A percentile compares a stretch with the other conserved stretches of the same genome.
Evolutionary conservation across 257 asterid genomes (phyloP).

Genomic region (Haberlea rhodopensis): DNA sequence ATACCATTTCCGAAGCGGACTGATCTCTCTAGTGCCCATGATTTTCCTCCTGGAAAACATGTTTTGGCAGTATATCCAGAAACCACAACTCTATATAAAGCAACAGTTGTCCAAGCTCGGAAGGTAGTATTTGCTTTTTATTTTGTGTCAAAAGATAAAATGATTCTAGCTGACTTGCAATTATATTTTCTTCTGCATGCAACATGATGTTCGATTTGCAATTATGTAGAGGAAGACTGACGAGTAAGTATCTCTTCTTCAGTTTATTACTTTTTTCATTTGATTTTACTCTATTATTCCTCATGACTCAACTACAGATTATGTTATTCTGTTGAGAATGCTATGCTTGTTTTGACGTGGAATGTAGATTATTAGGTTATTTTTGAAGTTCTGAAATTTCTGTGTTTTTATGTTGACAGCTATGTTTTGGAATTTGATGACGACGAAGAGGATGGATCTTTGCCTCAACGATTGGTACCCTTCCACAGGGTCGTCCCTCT

Average conservation of each 20-base stretch:
- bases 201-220: conserved; percentile 28
- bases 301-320: neutral
- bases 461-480: conserved; percentile 79
- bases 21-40: conserved; percentile 65
- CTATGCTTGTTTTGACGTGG: neutral
- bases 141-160: conserved; percentile 7
- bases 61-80: conserved; percentile 97
- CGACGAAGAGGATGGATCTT: conserved; percentile 90
- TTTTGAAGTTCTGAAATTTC: neutral
- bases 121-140: conserved; percentile 51
- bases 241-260: conserved; percentile 58
- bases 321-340: no score
- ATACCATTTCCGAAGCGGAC: conserved; percentile 85
- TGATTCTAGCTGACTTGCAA: conserved; percentile 32
- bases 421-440: conserved; percentile 86
- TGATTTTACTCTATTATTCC: conserved; percentile 2
- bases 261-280: neutral
- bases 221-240: conserved; percentile 73
- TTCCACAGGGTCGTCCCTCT: conserved; percentile 89
- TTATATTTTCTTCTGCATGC: conserved; percentile 28
- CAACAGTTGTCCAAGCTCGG: conserved; percentile 84
- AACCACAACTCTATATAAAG: conserved; percentile 93
- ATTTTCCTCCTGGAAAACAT: conserved; percentile 79
- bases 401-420: conserved; percentile 42
- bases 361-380: neutral